Conservation (phyloP, 306 rosid genomes). For the Sesbania bispinosa region DNA sequence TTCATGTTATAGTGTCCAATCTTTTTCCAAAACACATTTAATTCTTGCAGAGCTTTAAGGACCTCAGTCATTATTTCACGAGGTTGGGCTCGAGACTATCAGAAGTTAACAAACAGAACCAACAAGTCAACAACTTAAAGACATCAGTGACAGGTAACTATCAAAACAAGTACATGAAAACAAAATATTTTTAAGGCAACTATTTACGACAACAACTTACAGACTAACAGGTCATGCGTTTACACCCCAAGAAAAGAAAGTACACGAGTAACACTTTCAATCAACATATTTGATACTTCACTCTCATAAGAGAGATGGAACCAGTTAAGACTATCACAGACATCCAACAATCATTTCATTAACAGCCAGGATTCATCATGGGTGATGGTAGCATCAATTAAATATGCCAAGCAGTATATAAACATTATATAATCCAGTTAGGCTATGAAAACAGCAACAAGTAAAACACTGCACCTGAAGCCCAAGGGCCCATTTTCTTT, state of each 20-base stretch:
- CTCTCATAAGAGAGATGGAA: not conserved
- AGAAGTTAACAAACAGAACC: constrained; percentile 24
- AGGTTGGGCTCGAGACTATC: constrained; percentile 87
- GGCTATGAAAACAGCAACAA: constrained; percentile 2
- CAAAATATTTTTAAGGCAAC: not conserved
- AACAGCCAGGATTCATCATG: not conserved
- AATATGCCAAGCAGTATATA: constrained; percentile 5
- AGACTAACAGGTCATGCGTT: not conserved
- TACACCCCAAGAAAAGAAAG: not conserved
- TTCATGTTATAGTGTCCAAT: too few relatives aligned
- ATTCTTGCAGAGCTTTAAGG: too few relatives aligned
- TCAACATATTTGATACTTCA: not conserved
- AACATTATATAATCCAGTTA: not conserved
- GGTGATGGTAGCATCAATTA: constrained; percentile 18
- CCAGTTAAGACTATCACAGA: too few relatives aligned
- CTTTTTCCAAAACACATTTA: too few relatives aligned
- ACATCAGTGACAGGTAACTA: constrained; percentile 21
- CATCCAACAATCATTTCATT: constrained; percentile 16
- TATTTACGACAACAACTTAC: not conserved
- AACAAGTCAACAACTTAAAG: constrained; percentile 19
- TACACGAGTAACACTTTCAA: constrained; percentile 6
- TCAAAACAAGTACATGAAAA: constrained; percentile 23
- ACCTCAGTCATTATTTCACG: too few relatives aligned
- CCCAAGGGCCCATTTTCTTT: constrained; percentile 98
- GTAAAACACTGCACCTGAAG: constrained; percentile 73